Base-by-base conservation (phyloP, 2,329 filamentous ascomycete genomes). In the Shiraia sp. region DNA sequence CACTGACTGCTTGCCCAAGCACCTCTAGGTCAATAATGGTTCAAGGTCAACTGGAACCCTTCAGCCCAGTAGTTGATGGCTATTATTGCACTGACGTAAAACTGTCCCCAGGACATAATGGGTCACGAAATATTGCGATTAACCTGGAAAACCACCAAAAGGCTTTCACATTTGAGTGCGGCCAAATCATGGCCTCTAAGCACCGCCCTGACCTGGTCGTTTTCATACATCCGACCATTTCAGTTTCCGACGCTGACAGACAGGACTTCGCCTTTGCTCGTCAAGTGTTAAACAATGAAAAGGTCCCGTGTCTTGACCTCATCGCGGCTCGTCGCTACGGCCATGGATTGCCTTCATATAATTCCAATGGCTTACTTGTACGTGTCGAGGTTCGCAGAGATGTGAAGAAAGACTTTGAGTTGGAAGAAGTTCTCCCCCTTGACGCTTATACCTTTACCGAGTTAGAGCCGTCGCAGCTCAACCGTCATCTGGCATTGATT, bases 401-500 rank as follows among this genome's bases (percentile, higher is more conserved):
- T n/a, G 28, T 46, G 10, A 40, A 50, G 15, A 32, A 42, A 37
- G 52, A 60, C n/a, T 68, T 53, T 33, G 43, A 56, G 17, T 27
- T 61, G 12, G 51, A 62, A 32, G 64, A 67, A 37, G 52, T 55
- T 19, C 53, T 69, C 26, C 67, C 65, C 10, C 51, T 69, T 27
- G 62, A 68, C 29, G 45, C 63, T 23, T 63, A 57, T 41, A 58
- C 49, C 13, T 67, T 71, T 40, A 50, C 58, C 14, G 52, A 58
- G 10, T 55, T 71, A 17, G 62, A 69, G 14, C 57, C 67, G 14
- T 55, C 47, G n/a, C 60, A 69, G 35, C 42, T 71, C 29, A 71
- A 69, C 27, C 63, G 67, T n/a, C 68, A 71, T 42, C 42, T 71
- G 25, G 64, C 65, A 25, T 49, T 51, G 15, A 61, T 70, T 32